Percentiles rank a stretch among this genome's conserved stretches.
phyloP scores from a whole-genome alignment of 108 stramenopile species.

The Skeletonema costatum region DNA sequence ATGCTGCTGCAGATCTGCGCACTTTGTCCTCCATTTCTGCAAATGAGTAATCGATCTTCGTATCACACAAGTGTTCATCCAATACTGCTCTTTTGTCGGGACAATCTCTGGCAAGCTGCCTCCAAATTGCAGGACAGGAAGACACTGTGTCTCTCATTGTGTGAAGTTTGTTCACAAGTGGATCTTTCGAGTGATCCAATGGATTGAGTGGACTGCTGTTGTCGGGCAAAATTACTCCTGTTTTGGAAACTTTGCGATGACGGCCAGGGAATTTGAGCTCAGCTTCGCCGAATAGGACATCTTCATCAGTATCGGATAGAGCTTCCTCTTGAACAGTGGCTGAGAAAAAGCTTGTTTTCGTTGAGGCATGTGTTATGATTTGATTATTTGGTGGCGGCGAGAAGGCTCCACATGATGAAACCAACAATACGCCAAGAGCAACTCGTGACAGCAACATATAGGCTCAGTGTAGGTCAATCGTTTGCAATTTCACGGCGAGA shows the following conservation, averaged over 20 bases:
- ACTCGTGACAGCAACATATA: neutral
- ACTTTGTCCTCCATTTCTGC: conserved; percentile 64
- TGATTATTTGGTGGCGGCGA: neutral
- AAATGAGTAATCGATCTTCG: conserved; percentile 68
- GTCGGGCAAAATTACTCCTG: conserved; percentile 61
- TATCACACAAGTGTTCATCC: conserved; percentile 79
- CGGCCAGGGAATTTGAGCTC: conserved; percentile 25
- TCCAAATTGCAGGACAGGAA: conserved; percentile 76
- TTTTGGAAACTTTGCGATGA: conserved; percentile 48
- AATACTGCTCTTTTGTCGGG: conserved; percentile 69
- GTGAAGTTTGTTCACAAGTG: conserved; percentile 74
- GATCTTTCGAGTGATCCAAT: conserved; percentile 71
- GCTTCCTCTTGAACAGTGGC: conserved; percentile 1
- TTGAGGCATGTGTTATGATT: neutral
- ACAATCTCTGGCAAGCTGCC: conserved; percentile 57
- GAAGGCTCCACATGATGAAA: neutral
- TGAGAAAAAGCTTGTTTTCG: neutral
- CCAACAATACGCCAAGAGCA: neutral
- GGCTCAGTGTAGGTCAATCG: neutral
- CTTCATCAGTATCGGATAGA: conserved; percentile 60
- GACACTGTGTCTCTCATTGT: conserved; percentile 64
- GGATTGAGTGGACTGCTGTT: conserved; percentile 46
- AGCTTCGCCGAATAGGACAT: conserved; percentile 64
- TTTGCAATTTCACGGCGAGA: neutral
- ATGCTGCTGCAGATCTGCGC: conserved; percentile 60